Conservation (phyloP, 257 asterid species). For the Nicotiana otophora region DNA sequence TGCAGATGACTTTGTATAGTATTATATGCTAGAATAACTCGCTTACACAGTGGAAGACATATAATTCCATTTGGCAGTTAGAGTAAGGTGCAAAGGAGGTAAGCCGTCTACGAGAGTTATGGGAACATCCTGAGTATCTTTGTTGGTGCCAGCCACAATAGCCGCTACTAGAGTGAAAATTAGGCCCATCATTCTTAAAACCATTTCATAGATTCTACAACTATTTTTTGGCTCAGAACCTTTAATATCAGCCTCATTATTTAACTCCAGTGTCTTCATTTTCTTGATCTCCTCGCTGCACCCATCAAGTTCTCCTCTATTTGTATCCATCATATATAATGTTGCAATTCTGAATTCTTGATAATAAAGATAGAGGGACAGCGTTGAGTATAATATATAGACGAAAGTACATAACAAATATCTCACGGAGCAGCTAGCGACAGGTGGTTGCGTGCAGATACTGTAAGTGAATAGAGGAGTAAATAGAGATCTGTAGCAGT, state of each 20-base stretch:
- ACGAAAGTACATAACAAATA: background rate
- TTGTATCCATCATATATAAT: background rate
- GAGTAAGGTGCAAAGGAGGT: slow-evolving; percentile 49
- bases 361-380: background rate
- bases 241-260: background rate
- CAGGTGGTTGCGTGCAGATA: background rate
- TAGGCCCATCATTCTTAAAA: slow-evolving; percentile 28
- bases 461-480: background rate
- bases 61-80: slow-evolving; percentile 54
- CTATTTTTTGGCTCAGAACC: background rate
- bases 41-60: slow-evolving; percentile 65
- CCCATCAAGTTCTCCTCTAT: background rate
- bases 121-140: slow-evolving; percentile 35
- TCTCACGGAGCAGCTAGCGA: background rate
- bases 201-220: slow-evolving; percentile 2
- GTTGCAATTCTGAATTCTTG: too few species aligned
- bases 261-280: background rate
- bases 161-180: slow-evolving; percentile 46
- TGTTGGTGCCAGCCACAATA: slow-evolving; percentile 45
- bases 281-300: background rate
- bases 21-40: background rate
- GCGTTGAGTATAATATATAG: background rate
- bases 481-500: background rate
- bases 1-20: background rate
- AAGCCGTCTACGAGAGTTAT: slow-evolving; percentile 35